Evolutionary conservation across 2,329 filamentous ascomycete genomes (phyloP).

Genomic region (Phialocephala subalpina): DNA sequence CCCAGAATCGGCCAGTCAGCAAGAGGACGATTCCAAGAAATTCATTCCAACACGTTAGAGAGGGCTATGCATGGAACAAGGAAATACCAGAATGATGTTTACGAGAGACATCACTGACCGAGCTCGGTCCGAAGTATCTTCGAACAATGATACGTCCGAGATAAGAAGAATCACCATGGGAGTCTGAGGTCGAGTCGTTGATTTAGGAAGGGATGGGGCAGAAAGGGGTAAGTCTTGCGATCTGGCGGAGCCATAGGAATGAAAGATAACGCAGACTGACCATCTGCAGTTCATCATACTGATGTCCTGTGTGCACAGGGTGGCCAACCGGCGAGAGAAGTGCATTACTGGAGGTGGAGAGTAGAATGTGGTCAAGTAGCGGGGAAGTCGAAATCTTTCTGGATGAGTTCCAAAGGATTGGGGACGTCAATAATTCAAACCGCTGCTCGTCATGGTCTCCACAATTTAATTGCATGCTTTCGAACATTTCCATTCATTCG

Average conservation of each 20-base stretch:
- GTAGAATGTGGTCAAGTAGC: neutral
- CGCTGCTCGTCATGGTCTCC: neutral
- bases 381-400: neutral
- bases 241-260: neutral
- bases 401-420: neutral
- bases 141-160: too few relatives aligned
- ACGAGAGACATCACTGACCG: neutral
- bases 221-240: neutral
- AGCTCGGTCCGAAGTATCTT: neutral
- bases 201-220: neutral
- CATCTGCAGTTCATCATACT: neutral
- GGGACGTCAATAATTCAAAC: neutral
- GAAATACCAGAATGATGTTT: neutral
- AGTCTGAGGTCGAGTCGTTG: neutral
- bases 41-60: constrained; percentile 57
- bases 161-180: too few relatives aligned
- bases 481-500: too few relatives aligned
- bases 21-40: constrained; percentile 71
- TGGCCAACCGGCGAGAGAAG: neutral
- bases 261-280: neutral
- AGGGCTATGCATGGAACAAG: too few relatives aligned
- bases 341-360: neutral
- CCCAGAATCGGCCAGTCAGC: constrained; percentile 72
- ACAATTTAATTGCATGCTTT: neutral
- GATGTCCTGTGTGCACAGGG: too few relatives aligned